Evolutionary conservation across 306 rosid species (phyloP).

Genomic region (Malus orientalis): DNA sequence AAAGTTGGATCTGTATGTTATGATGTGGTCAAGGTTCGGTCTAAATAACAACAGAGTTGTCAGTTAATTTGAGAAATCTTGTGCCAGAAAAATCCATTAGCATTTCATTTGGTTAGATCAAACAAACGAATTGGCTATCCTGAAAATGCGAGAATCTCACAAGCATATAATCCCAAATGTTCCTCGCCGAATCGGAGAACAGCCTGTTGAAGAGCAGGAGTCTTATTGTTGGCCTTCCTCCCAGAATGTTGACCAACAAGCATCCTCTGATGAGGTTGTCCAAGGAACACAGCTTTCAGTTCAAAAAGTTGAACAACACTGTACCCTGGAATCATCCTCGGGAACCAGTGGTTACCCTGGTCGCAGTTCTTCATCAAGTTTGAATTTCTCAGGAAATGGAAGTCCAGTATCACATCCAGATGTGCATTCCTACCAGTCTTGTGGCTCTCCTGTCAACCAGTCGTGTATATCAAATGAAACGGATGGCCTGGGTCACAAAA

Average conservation of each 20-base stretch:
- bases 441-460: slow-evolving; percentile 44
- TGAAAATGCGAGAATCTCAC: slow-evolving; percentile 44
- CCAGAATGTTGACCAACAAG: slow-evolving; percentile 24
- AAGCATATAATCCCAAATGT: slow-evolving; percentile 29
- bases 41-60: slow-evolving; percentile 3
- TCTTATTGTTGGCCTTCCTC: slow-evolving; percentile 29
- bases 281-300: slow-evolving; percentile 35
- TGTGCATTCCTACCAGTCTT: slow-evolving; percentile 27
- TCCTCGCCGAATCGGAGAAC: slow-evolving; percentile 31
- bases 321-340: slow-evolving; percentile 56
- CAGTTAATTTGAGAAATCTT: slow-evolving; percentile 2
- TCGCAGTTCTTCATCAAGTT: slow-evolving; percentile 60
- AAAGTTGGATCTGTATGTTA: background rate
- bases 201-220: slow-evolving; percentile 41
- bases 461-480: slow-evolving; percentile 46
- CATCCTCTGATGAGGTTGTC: slow-evolving; percentile 42
- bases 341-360: slow-evolving; percentile 38
- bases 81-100: slow-evolving; percentile 7
- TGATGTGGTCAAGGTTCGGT: background rate
- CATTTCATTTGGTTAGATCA: background rate
- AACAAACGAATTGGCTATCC: slow-evolving; percentile 7
- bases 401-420: slow-evolving; percentile 56
- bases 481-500: slow-evolving; percentile 64
- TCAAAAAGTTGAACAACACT: slow-evolving; percentile 30
- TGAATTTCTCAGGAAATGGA: slow-evolving; percentile 43